Evolutionary conservation across 2,329 filamentous ascomycete genomes (phyloP).

Genomic region (Colletotrichum kahawae): DNA sequence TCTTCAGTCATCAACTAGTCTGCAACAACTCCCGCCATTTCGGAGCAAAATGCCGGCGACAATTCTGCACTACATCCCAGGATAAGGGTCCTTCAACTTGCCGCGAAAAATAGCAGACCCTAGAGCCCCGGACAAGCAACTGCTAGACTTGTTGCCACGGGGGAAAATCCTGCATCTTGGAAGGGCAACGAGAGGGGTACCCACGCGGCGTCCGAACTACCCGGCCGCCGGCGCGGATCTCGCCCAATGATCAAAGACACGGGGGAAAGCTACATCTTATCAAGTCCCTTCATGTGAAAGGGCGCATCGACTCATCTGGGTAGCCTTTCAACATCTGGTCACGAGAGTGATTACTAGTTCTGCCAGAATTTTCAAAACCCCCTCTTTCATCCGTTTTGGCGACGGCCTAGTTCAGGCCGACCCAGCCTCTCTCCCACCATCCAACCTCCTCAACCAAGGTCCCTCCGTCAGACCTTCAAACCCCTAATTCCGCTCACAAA

Average conservation of each 20-base stretch:
- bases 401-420: not conserved
- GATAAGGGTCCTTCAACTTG: not conserved
- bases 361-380: not conserved
- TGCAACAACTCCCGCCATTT: not conserved
- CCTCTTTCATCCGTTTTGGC: not conserved
- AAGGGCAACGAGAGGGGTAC: not conserved
- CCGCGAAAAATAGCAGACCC: not conserved
- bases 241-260: not conserved
- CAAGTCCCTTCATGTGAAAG: not conserved
- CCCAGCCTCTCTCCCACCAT: slow-evolving; percentile 24
- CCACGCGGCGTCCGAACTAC: slow-evolving; percentile 4
- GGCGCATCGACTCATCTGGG: not conserved
- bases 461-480: not conserved
- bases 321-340: not conserved
- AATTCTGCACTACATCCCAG: not conserved
- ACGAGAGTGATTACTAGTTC: not conserved
- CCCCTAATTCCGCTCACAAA: not conserved
- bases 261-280: not conserved
- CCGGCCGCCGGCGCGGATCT: not conserved
- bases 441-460: not conserved
- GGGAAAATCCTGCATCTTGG: not conserved
- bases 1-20: not conserved
- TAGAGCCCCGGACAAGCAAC: not conserved
- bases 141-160: not conserved
- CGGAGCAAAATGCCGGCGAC: not conserved